Base-by-base conservation (phyloP, 192 early-diverging fungal genomes). In the Coemansia sp. region DNA sequence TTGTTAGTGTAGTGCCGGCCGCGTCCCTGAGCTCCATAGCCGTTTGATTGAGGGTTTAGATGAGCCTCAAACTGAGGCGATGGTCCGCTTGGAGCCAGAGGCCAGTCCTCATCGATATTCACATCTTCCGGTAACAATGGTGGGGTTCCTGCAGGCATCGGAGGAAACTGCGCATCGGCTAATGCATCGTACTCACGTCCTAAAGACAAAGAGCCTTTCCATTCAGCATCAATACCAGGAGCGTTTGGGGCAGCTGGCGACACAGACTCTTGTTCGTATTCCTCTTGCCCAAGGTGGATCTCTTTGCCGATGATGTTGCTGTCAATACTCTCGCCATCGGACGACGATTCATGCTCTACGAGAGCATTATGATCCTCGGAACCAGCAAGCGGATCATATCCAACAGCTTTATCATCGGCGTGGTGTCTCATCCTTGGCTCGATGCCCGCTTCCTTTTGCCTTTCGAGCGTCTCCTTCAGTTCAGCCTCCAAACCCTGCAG, bases 141-240 rank as follows among this genome's bases (percentile, higher is more conserved):
- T 22, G 77, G 77, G 8, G 77, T 80, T 0, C 72, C 77, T 28
- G 64, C 60, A 0, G 77, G 77, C 68, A 80, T 64, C 28, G 77
- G 72, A 7, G 67, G 77, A 27, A 74, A 30, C 61, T 17, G 5
- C 19, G 19, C 65, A 13, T 27, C 13, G 23, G 52, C 59, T 33
- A 33, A 9, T 29, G 52, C n/a, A 3, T 40, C 19, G 7, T 23
- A 14, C 44, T 48, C 10, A 25, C 25, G 45, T 48, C 23, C 45
- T 23, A 9, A 9, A 13, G 15, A 48, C 8, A 2, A 25, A 48
- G 23, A 25, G 1, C 14, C 45, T 4, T 17, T 54, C 6, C 30
- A 5, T 2, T 30, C 17, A 1, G 17, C 15, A 17, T 17, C 14
- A 41, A 41, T 13, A 13, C 0, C 13, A 17, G 6, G 38, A 1